Conservation (phyloP, 2,329 filamentous ascomycete genomes). For the Parafenestella ontariensis region DNA sequence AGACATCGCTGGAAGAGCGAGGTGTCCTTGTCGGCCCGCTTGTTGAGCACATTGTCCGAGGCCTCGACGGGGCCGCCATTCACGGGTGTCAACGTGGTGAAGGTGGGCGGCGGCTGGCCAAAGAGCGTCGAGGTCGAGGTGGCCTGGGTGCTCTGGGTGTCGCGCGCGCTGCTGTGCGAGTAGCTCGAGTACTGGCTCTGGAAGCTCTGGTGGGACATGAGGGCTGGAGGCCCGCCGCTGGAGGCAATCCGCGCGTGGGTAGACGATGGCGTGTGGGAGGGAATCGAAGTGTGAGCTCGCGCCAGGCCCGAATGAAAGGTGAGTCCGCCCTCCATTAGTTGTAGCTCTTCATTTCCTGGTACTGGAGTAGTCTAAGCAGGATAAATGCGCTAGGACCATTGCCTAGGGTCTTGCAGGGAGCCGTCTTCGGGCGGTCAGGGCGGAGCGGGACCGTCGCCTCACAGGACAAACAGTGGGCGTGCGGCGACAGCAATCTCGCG, state of each 20-base stretch:
- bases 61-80: slow-evolving; percentile 72
- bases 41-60: slow-evolving; percentile 95
- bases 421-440: slow-evolving; percentile 2
- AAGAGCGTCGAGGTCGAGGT: slow-evolving; percentile 56
- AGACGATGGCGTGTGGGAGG: slow-evolving; percentile 25
- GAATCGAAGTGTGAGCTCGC: slow-evolving; percentile 25
- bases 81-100: slow-evolving; percentile 45
- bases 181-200: slow-evolving; percentile 57
- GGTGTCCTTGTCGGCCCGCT: slow-evolving; percentile 86
- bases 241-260: slow-evolving; percentile 44
- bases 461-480: background rate
- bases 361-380: slow-evolving; percentile 6
- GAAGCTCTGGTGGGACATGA: slow-evolving; percentile 55
- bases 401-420: slow-evolving; percentile 1
- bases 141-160: slow-evolving; percentile 57
- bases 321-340: slow-evolving; percentile 44
- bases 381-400: slow-evolving; percentile 7
- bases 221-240: slow-evolving; percentile 44
- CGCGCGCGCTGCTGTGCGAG: slow-evolving; percentile 54
- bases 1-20: slow-evolving; percentile 97
- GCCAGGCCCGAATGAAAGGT: slow-evolving; percentile 26
- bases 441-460: background rate
- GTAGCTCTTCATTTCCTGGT: slow-evolving; percentile 39
- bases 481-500: background rate
- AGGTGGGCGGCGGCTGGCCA: slow-evolving; percentile 41